These are phyloP conservation scores for Xylariaceae sp. DNA, from an alignment of 2,329 filamentous ascomycete species.

Conservation along the genomic window DNA sequence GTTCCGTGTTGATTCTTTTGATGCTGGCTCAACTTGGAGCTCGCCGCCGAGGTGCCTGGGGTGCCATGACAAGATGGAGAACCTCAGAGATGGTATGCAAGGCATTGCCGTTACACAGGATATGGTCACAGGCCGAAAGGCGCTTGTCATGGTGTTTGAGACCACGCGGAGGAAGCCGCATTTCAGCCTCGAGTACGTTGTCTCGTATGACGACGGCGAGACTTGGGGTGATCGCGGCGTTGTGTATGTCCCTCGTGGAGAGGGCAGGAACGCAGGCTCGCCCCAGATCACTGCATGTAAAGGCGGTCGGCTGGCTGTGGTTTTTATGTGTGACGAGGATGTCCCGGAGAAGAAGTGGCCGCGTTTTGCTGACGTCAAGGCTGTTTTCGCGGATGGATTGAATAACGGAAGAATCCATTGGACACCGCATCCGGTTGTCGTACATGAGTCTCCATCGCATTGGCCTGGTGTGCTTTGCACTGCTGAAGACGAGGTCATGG, in stretches of 20 bases:
- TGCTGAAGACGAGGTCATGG: slow-evolving; percentile 29
- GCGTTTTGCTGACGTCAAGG: slow-evolving; percentile 40
- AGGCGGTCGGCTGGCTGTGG: slow-evolving; percentile 38
- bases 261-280: slow-evolving; percentile 41
- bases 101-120: slow-evolving; percentile 36
- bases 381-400: slow-evolving; percentile 36
- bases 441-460: slow-evolving; percentile 20
- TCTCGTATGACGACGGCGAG: slow-evolving; percentile 43
- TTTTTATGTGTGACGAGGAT: slow-evolving; percentile 49
- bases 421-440: slow-evolving; percentile 32
- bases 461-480: slow-evolving; percentile 39
- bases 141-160: slow-evolving; percentile 45
- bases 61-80: slow-evolving; percentile 35
- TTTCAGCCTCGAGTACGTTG: slow-evolving; percentile 43
- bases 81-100: slow-evolving; percentile 43
- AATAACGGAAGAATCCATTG: slow-evolving; percentile 34
- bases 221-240: slow-evolving; percentile 40
- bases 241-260: slow-evolving; percentile 37
- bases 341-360: slow-evolving; percentile 37
- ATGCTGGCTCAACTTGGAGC: slow-evolving; percentile 42
- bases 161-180: slow-evolving; percentile 39
- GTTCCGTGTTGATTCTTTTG: slow-evolving; percentile 43
- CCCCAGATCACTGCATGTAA: slow-evolving; percentile 44
- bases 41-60: slow-evolving; percentile 39
- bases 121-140: slow-evolving; percentile 26